Evolutionary conservation across 257 asterid species (phyloP), one percentile per base, ranked within the genome.

Genomic region (Asclepias syriaca): DNA sequence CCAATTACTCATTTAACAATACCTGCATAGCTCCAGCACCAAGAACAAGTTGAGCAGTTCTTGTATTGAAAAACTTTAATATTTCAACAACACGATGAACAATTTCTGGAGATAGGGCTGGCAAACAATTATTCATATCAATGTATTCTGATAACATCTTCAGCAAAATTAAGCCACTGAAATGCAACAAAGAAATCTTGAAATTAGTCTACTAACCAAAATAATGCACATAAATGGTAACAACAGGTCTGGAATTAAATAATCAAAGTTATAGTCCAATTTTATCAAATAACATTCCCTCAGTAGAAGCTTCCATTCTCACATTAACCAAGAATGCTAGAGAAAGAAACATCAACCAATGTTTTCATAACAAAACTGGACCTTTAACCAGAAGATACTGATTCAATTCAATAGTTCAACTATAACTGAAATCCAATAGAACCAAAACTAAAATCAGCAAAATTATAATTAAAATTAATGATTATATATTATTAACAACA

Each of bases 1-100:
- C 61, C 66, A 32, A 45, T 74, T 64, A 58, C 46, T 66, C 12
- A 51, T 13, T 50, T 4, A 68, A 69, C 48, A 59, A 59, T 79
- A 94, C 99, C 99, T 94, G 99, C 81, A 94, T 91, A 76, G 99
- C 99, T 81, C 93, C 96, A 22, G 99, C 99, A 68, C 99, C 99
- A 73, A 94, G 99, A 79, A 94, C 99, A 81, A 94, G 99, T 81
- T 91, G 99, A 74, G 95, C 92, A 3, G 99, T 87, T 82, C 98
- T 89, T 50, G 99, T 88, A 77, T 94, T 94, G 84, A 94, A 94
- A 79, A 91, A 80, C 74, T 94, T 94, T 88, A 94, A 84, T 77
- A 94, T 87, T 81, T 91, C 99, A 68, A 92, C 97, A 57, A 94
- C 91, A 40, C 96, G 99, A 70, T 92, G 97, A 78, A 92, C 91